Base-by-base conservation (phyloP, 306 rosid species). In the Aeschynomene evenia region DNA sequence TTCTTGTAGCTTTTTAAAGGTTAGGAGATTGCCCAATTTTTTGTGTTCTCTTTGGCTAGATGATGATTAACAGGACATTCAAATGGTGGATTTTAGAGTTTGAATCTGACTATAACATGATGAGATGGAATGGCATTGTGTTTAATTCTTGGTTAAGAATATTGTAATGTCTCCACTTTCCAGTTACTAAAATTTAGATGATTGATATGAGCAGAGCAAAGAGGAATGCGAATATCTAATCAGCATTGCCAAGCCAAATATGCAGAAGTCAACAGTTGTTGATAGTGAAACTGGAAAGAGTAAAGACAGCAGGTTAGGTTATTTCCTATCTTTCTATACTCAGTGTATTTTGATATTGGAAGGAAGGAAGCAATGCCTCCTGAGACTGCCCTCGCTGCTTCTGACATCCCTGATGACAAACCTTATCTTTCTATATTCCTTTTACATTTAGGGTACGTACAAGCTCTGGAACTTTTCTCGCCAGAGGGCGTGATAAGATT, bases 281-380 rank as follows among this genome's bases (percentile, higher is more conserved):
- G 99, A 95, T 45, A 83, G 89, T 45, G 91, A 81, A 74, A 95
- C 99, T 29, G 99, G 97, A 77, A 81, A 95, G 91, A 91, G 97
- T 80, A 89, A 48, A 80, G 99, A 95, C 76, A 91, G 99, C 96
- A 89, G 99, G 99, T 95, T 31, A 60, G 82, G 45, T 37, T 67
- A 61, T 64, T 73, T 51, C 66, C 55, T 6, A 3, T 11, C 19
- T 72, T 67, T 53, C 58, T 60, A 65, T 58, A 10, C 40, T 57
- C 20, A 29, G 14, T 61, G 39, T 77, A 52, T 43, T 51, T 68
- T 55, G 37, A 48, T 77, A 37, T 50, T 66, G n/a, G n/a, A n/a
- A n/a, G n/a, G n/a, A n/a, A n/a, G 59, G 45, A 31, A 70, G 53
- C 54, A 29, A 63, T 43, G 49, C 70, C 13, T 15, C 51, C 66